Conservation (phyloP, 805 yeast species). For the Barnettozyma californica region DNA sequence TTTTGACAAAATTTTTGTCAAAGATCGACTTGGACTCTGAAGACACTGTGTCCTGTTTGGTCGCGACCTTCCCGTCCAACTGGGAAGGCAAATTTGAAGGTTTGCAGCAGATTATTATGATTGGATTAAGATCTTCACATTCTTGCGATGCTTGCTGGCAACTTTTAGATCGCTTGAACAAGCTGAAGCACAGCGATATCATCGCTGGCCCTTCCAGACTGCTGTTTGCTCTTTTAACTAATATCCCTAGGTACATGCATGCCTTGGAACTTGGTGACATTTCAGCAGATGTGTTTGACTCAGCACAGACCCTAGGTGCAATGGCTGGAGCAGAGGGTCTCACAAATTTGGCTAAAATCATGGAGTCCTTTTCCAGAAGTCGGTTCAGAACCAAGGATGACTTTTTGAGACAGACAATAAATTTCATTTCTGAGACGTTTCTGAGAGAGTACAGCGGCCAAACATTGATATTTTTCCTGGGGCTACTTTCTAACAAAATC, state of each 20-base stretch:
- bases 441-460: slow-evolving; percentile 75
- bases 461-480: slow-evolving; percentile 67
- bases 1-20: slow-evolving; percentile 74
- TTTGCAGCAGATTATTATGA: slow-evolving; percentile 68
- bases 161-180: slow-evolving; percentile 66
- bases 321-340: slow-evolving; percentile 57
- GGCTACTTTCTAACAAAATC: slow-evolving; percentile 70
- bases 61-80: slow-evolving; percentile 84
- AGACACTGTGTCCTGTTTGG: slow-evolving; percentile 76
- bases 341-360: slow-evolving; percentile 59
- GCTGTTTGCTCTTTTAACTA: slow-evolving; percentile 66
- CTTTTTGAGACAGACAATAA: slow-evolving; percentile 74
- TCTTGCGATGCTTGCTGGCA: slow-evolving; percentile 74
- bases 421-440: slow-evolving; percentile 59
- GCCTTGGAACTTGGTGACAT: slow-evolving; percentile 60
- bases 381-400: slow-evolving; percentile 89
- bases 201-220: slow-evolving; percentile 69
- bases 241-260: slow-evolving; percentile 79
- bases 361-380: slow-evolving; percentile 69
- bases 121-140: slow-evolving; percentile 77
- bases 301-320: slow-evolving; percentile 51
- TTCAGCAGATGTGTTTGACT: slow-evolving; percentile 42
- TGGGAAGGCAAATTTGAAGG: slow-evolving; percentile 97
- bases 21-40: slow-evolving; percentile 83
- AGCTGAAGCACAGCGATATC: slow-evolving; percentile 64